Conservation (phyloP, 2,329 filamentous ascomycete species). For the Aspergillus pseudoglaucus region DNA sequence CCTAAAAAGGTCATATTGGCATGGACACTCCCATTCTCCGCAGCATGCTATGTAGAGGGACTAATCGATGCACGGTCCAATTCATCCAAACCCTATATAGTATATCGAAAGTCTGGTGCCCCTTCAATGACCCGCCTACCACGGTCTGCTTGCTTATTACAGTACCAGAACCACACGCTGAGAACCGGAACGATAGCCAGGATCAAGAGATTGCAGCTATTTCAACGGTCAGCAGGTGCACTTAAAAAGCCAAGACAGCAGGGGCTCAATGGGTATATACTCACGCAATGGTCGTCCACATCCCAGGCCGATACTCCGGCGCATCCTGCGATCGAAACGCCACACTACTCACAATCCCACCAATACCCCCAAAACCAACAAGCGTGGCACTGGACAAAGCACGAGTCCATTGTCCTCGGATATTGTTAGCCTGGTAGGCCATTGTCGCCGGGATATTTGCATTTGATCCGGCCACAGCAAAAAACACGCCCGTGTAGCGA, state of each 20-base stretch:
- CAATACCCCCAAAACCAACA: slow-evolving; percentile 69
- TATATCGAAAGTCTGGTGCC: slow-evolving; percentile 34
- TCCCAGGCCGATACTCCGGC: slow-evolving; percentile 28
- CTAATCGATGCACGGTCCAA: too few species aligned
- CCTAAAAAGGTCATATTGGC: not conserved
- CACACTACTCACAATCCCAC: slow-evolving; percentile 69
- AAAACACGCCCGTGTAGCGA: slow-evolving; percentile 69
- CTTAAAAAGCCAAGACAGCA: not conserved
- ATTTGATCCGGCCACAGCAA: slow-evolving; percentile 67
- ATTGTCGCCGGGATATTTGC: slow-evolving; percentile 69
- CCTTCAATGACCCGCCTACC: slow-evolving; percentile 31
- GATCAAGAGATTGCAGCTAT: slow-evolving; percentile 29
- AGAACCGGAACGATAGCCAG: slow-evolving; percentile 21
- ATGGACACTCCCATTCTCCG: too few species aligned
- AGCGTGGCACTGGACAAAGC: slow-evolving; percentile 70
- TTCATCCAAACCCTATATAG: slow-evolving; percentile 10
- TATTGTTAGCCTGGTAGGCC: slow-evolving; percentile 80
- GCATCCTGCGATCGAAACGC: slow-evolving; percentile 54
- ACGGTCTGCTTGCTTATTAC: slow-evolving; percentile 28
- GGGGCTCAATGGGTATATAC: slow-evolving; percentile 4
- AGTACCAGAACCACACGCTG: slow-evolving; percentile 27
- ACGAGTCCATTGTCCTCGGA: slow-evolving; percentile 81
- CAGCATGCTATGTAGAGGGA: too few species aligned
- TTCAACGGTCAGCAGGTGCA: slow-evolving; percentile 4
- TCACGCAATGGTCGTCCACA: slow-evolving; percentile 26